Conservation (phyloP, 495 filamentous ascomycete genomes). For the Copromyces sp. region DNA sequence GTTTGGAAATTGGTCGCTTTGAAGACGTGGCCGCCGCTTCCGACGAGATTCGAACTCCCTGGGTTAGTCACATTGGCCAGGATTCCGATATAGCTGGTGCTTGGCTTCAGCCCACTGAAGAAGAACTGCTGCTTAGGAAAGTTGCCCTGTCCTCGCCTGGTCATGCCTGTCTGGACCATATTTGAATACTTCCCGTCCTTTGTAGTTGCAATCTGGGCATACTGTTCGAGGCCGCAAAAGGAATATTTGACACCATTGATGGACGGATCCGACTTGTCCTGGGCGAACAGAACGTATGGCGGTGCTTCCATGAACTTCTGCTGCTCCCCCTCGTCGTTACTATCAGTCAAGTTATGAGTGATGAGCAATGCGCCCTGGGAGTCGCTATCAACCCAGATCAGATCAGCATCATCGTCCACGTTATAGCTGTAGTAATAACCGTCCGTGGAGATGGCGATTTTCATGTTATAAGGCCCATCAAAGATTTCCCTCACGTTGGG, state of each 20-base stretch:
- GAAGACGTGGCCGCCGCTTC: slow-evolving; percentile 66
- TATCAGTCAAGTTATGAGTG: slow-evolving; percentile 54
- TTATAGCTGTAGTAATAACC: slow-evolving; percentile 55
- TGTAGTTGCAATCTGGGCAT: slow-evolving; percentile 52
- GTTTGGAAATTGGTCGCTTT: slow-evolving; percentile 57
- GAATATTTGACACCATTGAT: slow-evolving; percentile 62
- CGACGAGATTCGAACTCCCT: slow-evolving; percentile 45
- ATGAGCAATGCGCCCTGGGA: slow-evolving; percentile 62
- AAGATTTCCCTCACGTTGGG: slow-evolving; percentile 47
- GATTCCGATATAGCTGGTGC: slow-evolving; percentile 58
- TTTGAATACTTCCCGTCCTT: slow-evolving; percentile 29
- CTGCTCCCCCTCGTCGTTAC: slow-evolving; percentile 29
- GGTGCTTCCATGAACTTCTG: slow-evolving; percentile 47
- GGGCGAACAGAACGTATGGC: slow-evolving; percentile 72
- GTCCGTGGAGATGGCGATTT: slow-evolving; percentile 77
- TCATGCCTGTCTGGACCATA: slow-evolving; percentile 54
- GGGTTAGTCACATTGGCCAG: slow-evolving; percentile 46
- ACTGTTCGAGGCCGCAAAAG: slow-evolving; percentile 57
- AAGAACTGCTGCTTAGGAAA: slow-evolving; percentile 80
- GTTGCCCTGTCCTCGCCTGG: slow-evolving; percentile 46
- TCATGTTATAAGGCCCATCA: slow-evolving; percentile 56
- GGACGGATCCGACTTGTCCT: slow-evolving; percentile 46
- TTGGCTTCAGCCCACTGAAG: slow-evolving; percentile 58
- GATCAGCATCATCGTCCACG: slow-evolving; percentile 31
- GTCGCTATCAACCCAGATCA: slow-evolving; percentile 75